Evolutionary conservation across 2,329 filamentous ascomycete species (phyloP).

Genomic region (Diaporthe citriasiana): DNA sequence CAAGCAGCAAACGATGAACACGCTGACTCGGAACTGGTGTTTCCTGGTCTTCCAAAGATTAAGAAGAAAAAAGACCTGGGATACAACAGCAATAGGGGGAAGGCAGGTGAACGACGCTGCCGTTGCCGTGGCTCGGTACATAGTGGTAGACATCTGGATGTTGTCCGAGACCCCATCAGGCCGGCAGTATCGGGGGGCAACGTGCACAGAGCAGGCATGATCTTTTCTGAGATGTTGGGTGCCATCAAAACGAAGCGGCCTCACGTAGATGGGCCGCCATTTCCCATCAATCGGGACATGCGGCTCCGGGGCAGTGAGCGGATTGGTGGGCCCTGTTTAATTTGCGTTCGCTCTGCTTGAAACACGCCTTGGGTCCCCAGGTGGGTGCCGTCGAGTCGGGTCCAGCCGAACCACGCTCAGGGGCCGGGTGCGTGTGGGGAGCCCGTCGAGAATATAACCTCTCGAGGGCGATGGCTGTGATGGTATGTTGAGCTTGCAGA

Average conservation of each 20-base stretch:
- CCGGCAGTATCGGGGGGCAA: neutral
- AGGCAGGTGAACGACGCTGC: neutral
- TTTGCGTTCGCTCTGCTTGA: constrained; percentile 36
- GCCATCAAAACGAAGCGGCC: constrained; percentile 1
- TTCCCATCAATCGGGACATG: constrained; percentile 27
- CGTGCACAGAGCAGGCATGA: neutral
- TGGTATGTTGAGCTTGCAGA: too few relatives aligned
- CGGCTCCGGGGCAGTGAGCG: constrained; percentile 29
- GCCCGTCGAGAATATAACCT: constrained; percentile 23
- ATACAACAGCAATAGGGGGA: neutral
- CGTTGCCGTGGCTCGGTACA: too few relatives aligned
- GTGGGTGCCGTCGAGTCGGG: constrained; percentile 27
- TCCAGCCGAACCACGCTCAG: constrained; percentile 20
- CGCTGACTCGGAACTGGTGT: constrained; percentile 13
- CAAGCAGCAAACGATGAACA: constrained; percentile 22
- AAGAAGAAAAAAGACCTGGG: neutral
- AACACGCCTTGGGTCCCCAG: constrained; percentile 34
- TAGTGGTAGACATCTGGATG: too few relatives aligned
- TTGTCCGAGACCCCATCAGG: neutral
- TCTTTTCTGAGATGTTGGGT: neutral
- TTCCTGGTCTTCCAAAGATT: constrained; percentile 22
- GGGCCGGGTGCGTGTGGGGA: constrained; percentile 31
- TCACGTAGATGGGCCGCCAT: neutral
- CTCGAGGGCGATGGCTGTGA: neutral
- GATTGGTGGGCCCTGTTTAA: constrained; percentile 41